These are phyloP conservation scores for Ophiostoma triangulosporum DNA, from an alignment of 2,329 filamentous ascomycete genomes.

Conservation along the genomic window DNA sequence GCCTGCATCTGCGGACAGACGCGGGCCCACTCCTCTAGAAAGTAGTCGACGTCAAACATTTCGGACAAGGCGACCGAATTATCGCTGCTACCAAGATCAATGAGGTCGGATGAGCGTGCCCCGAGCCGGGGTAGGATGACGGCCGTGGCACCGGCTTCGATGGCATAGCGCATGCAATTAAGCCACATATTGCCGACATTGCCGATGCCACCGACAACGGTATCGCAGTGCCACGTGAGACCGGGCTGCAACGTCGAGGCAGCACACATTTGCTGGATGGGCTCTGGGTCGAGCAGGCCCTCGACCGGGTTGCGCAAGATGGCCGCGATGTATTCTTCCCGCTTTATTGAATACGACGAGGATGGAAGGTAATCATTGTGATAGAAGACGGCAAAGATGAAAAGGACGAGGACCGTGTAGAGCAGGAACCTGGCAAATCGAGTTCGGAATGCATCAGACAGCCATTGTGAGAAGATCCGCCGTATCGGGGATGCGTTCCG, in stretches of 20 bases:
- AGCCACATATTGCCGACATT: slow-evolving; percentile 24
- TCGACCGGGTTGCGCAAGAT: slow-evolving; percentile 13
- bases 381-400: neutral
- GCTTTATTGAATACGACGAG: neutral
- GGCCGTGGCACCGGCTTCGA: slow-evolving; percentile 18
- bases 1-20: slow-evolving; percentile 13
- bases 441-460: neutral
- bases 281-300: slow-evolving; percentile 12
- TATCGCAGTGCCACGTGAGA: slow-evolving; percentile 23
- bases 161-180: slow-evolving; percentile 24
- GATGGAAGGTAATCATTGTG: neutral
- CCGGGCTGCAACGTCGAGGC: slow-evolving; percentile 20
- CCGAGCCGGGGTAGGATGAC: slow-evolving; percentile 13
- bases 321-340: slow-evolving; percentile 11
- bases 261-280: slow-evolving; percentile 18
- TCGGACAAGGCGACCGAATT: slow-evolving; percentile 8
- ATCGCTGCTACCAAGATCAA: slow-evolving; percentile 8
- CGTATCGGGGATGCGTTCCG: neutral
- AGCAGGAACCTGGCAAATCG: neutral
- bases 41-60: slow-evolving; percentile 12
- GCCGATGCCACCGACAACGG: slow-evolving; percentile 24
- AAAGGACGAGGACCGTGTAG: neutral
- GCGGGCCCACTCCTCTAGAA: slow-evolving; percentile 8
- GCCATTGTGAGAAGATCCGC: neutral
- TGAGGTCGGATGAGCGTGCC: slow-evolving; percentile 15